Evolutionary conservation across 2,329 filamentous ascomycete genomes (phyloP).

Genomic region (Colletotrichum chlorophyti): DNA sequence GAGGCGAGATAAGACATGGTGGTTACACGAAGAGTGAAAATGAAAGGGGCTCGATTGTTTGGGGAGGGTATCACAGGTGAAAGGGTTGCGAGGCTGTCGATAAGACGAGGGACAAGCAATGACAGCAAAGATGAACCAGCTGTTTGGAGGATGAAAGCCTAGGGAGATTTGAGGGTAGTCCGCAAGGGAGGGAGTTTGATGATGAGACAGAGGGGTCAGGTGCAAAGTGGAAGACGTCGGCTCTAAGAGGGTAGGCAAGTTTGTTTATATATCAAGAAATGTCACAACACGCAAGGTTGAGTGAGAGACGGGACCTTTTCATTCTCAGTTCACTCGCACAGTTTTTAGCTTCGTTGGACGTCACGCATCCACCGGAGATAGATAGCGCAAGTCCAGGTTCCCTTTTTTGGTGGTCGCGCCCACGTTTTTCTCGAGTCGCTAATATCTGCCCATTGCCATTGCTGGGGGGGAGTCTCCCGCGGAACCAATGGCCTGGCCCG

Average conservation of each 20-base stretch:
- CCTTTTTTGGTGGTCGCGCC: no score
- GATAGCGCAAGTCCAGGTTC: no score
- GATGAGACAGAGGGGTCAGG: slow-evolving; percentile 5
- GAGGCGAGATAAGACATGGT: slow-evolving; percentile 61
- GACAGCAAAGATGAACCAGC: not conserved
- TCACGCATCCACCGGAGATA: slow-evolving; percentile 23
- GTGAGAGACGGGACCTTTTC: no score
- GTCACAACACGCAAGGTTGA: slow-evolving; percentile 1
- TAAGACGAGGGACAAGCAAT: not conserved
- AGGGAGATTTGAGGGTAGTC: no score
- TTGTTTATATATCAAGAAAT: slow-evolving; percentile 16
- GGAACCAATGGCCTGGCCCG: slow-evolving; percentile 18
- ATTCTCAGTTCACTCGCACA: not conserved
- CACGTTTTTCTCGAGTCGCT: slow-evolving; percentile 19
- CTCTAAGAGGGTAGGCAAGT: slow-evolving; percentile 4
- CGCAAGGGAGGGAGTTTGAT: slow-evolving; percentile 5
- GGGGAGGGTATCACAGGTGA: not conserved
- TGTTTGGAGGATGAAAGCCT: not conserved
- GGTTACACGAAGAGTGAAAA: not conserved
- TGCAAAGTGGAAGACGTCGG: not conserved
- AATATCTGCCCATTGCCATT: no score
- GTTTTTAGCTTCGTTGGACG: slow-evolving; percentile 19
- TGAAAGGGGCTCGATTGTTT: not conserved
- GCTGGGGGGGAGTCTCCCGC: not conserved
- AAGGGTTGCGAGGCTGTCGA: slow-evolving; percentile 1